Evolutionary conservation across 495 filamentous ascomycete genomes (phyloP), one percentile per base, ranked within the genome.

Genomic region (Patellaria atrata): DNA sequence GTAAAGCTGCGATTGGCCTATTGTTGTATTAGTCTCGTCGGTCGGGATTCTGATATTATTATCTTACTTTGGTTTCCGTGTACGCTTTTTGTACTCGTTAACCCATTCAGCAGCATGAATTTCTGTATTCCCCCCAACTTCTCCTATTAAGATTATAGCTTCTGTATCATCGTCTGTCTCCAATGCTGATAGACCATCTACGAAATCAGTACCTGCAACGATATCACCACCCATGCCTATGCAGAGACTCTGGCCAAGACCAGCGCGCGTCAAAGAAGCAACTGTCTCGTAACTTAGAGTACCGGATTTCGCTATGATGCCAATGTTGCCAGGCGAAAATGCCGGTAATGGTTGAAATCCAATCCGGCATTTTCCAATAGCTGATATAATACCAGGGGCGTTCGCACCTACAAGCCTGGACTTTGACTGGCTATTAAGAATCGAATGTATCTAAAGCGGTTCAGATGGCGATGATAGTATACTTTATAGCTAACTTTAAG

Each of bases 181-280:
- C 29, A 94, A 75, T 13, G 84, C 63, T 30, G 64, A 64, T 33
- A 94, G 51, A 1, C 71, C 84, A 40, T 92, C 84, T 3, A 75
- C 71, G 37, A 93, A 73, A 27, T 76, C 77, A 1, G 83, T 94
- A 0, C 85, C 84, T 0, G 81, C 79, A 24, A 86, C 52, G 16
- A 82, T 71, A 58, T 93, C 85, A 1, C 85, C 86, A 2, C 85
- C 85, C 63, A 93, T 78, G 12, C 84, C 83, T 27, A 93, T 81
- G 35, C 79, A 83, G 8, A 87, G 60, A 50, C 77, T 86, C 55
- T 93, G 85, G 0, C 85, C 84, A 10, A 93, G 62, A 3, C 83
- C 83, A 24, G 77, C 77, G 49, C 79, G 62, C 0, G 82, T 85
- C 2, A 82, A 77, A 2, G 81, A 82, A 4, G 78, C 86, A 5